These are phyloP conservation scores for Naganishia randhawae DNA, from an alignment of 768 basidiomycete species.

Conservation along the genomic window DNA sequence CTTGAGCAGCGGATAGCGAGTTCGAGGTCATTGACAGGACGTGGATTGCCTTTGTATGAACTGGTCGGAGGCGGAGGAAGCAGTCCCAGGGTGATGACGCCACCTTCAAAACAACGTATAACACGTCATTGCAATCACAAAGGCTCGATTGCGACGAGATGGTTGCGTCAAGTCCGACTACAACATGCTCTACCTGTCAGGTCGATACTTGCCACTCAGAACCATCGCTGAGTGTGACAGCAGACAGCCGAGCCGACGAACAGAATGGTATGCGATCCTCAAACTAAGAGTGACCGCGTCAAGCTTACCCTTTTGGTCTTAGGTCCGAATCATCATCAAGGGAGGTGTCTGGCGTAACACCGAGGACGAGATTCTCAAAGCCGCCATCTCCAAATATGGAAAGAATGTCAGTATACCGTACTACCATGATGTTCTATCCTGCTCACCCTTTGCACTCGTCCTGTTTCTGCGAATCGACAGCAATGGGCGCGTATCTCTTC, in stretches of 20 bases:
- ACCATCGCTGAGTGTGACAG: no score
- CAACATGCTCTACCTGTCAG: no score
- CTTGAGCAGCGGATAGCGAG: no score
- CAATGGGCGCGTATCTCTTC: conserved; percentile 93
- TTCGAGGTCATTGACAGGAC: not conserved
- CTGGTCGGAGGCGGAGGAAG: no score
- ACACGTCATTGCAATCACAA: not conserved
- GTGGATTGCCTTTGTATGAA: not conserved
- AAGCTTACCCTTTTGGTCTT: not conserved
- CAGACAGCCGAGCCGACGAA: no score
- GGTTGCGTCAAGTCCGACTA: no score
- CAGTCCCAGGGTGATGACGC: not conserved
- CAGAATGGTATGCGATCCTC: conserved; percentile 9
- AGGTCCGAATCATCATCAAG: conserved; percentile 52
- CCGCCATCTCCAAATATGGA: conserved; percentile 67
- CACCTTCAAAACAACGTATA: no score
- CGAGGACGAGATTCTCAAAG: conserved; percentile 92
- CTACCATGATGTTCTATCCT: not conserved
- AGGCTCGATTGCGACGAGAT: not conserved
- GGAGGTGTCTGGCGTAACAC: conserved; percentile 52
- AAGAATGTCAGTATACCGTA: conserved; percentile 47
- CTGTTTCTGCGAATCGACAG: conserved; percentile 26
- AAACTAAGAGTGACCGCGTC: not conserved
- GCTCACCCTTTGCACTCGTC: not conserved
- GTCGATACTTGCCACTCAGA: no score